A percentile compares a stretch with the other conserved stretches of the same genome.
These are phyloP conservation scores for Entophlyctis luteolus DNA, from an alignment of 192 early-diverging fungal genomes.

Conservation along the genomic window DNA sequence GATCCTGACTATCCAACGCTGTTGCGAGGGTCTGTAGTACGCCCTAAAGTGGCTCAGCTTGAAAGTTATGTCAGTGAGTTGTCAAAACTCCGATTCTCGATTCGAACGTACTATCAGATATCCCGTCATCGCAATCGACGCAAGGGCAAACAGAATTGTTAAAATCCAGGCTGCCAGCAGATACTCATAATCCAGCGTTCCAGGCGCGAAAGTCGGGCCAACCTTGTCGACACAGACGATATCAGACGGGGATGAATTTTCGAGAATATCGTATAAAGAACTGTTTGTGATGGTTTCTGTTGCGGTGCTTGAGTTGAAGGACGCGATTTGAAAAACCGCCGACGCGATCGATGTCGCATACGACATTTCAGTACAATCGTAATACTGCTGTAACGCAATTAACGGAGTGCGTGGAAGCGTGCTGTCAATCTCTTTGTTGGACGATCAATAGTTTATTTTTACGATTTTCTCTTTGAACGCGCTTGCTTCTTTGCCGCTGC, in stretches of 20 bases:
- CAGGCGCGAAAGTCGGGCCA: conserved; percentile 32
- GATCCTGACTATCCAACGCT: conserved; percentile 75
- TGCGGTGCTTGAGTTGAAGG: no score
- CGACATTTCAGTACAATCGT: no score
- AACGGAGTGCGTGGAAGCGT: no score
- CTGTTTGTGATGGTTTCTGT: no score
- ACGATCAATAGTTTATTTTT: no score
- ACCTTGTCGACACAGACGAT: conserved; percentile 9
- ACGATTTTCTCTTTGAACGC: neutral
- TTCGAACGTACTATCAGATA: conserved; percentile 7
- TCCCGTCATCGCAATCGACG: conserved; percentile 14
- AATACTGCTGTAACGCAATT: no score
- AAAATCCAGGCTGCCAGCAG: conserved; percentile 21
- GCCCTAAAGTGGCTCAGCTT: conserved; percentile 18
- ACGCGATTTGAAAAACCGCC: no score
- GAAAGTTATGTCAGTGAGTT: neutral
- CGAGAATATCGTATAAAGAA: no score
- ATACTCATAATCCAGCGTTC: conserved; percentile 20
- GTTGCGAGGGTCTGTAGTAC: conserved; percentile 55
- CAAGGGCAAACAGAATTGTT: conserved; percentile 22
- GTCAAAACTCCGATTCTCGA: neutral
- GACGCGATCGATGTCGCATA: no score
- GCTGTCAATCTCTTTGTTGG: no score
- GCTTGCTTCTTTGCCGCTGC: neutral
- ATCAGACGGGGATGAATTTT: no score